Conservation (phyloP, 176 grass and related monocot genomes). For the Zoysia pacifica region DNA sequence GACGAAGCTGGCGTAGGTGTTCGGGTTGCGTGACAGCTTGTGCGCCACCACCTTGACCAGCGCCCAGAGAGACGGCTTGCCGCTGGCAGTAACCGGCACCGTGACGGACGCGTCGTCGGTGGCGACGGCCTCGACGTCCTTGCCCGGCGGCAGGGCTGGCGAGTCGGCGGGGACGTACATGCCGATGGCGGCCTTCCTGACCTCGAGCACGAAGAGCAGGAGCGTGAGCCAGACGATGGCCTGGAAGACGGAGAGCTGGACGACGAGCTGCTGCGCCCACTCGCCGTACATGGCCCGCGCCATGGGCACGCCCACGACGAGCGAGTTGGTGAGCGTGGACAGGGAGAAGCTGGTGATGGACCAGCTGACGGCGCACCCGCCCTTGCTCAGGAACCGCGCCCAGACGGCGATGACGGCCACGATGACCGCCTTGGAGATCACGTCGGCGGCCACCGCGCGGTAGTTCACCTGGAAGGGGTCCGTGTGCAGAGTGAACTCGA, state of each 20-base stretch:
- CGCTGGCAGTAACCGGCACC: conserved; percentile 17
- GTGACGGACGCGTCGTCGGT: not conserved
- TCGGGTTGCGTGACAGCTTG: conserved; percentile 82
- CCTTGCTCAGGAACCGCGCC: conserved; percentile 58
- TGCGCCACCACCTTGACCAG: conserved; percentile 79
- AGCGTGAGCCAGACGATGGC: conserved; percentile 72
- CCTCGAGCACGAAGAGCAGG: conserved; percentile 87
- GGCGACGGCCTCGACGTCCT: conserved; percentile 34
- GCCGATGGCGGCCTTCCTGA: conserved; percentile 61
- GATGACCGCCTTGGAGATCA: conserved; percentile 72
- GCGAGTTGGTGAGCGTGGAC: conserved; percentile 73
- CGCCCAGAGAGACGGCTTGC: conserved; percentile 58
- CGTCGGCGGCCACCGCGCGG: conserved; percentile 77
- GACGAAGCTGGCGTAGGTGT: conserved; percentile 78
- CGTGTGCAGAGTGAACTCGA: conserved; percentile 89
- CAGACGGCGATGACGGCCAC: conserved; percentile 59
- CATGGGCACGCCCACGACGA: conserved; percentile 88
- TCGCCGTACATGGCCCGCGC: conserved; percentile 83
- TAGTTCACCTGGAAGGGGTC: conserved; percentile 98
- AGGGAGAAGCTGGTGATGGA: conserved; percentile 83
- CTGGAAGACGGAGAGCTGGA: conserved; percentile 92
- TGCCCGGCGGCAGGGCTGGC: not conserved
- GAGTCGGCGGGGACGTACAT: conserved; percentile 31
- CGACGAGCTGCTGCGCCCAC: conserved; percentile 93
- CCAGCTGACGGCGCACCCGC: conserved; percentile 54